Conservation (phyloP, 2,329 filamentous ascomycete species). For the Pleurostoma richardsiae region DNA sequence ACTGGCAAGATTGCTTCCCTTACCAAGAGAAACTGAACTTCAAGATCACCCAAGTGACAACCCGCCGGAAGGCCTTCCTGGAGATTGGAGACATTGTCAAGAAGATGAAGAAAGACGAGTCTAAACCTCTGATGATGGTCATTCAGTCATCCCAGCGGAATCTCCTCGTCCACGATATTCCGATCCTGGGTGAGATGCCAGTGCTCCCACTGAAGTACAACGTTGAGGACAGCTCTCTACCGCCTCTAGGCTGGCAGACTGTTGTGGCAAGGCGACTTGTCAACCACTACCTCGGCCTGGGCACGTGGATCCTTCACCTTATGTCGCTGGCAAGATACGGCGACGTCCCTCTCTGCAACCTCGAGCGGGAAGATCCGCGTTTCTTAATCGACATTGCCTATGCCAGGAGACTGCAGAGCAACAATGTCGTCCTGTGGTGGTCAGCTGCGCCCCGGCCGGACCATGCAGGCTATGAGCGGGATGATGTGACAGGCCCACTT, state of each 20-base stretch:
- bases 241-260: slow-evolving; percentile 88
- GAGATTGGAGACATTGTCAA: slow-evolving; percentile 86
- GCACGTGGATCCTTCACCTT: slow-evolving; percentile 85
- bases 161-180: slow-evolving; percentile 78
- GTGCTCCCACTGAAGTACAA: slow-evolving; percentile 78
- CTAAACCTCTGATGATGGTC: slow-evolving; percentile 74
- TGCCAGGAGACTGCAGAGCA: slow-evolving; percentile 81
- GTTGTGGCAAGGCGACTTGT: slow-evolving; percentile 84
- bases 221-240: slow-evolving; percentile 77
- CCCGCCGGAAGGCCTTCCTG: slow-evolving; percentile 80
- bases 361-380: slow-evolving; percentile 88
- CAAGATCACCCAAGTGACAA: slow-evolving; percentile 82
- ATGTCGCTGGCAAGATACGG: slow-evolving; percentile 86
- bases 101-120: slow-evolving; percentile 83
- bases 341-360: slow-evolving; percentile 89
- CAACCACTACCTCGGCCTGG: slow-evolving; percentile 86
- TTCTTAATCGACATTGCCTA: slow-evolving; percentile 97
- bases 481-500: slow-evolving; percentile 77
- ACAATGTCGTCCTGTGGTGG: slow-evolving; percentile 97
- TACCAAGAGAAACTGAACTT: slow-evolving; percentile 87
- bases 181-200: slow-evolving; percentile 78
- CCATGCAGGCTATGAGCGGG: slow-evolving; percentile 91
- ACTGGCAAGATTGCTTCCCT: slow-evolving; percentile 74
- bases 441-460: slow-evolving; percentile 81
- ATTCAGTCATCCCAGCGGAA: slow-evolving; percentile 85